phyloP scores from a whole-genome alignment of 345 rosid genomes.

The Balakata baccata region DNA sequence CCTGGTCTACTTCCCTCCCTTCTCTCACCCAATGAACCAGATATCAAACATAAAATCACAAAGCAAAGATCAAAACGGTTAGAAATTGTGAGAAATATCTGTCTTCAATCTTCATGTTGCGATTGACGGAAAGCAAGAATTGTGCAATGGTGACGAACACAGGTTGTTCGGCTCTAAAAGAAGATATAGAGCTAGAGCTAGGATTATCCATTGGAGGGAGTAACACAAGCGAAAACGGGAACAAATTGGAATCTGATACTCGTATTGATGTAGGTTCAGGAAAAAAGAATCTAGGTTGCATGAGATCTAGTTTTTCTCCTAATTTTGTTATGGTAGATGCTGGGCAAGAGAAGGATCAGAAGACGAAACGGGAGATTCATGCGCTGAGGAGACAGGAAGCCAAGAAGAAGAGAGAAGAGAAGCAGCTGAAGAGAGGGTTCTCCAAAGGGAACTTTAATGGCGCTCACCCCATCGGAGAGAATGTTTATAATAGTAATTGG shows the following conservation, averaged over 20 bases:
- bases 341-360: constrained; percentile 7
- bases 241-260: background rate
- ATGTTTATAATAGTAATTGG: background rate
- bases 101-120: background rate
- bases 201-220: constrained; percentile 58
- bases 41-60: background rate
- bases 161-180: constrained; percentile 16
- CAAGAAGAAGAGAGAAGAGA: constrained; percentile 46
- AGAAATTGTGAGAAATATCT: background rate
- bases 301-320: background rate
- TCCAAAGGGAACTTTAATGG: background rate
- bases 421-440: constrained; percentile 25
- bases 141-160: constrained; percentile 22
- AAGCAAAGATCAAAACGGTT: background rate
- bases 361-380: constrained; percentile 34
- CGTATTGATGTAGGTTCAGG: background rate
- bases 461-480: background rate
- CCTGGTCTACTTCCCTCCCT: constrained; percentile 5
- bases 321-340: background rate
- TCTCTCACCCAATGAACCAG: constrained; percentile 6
- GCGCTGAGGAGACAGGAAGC: constrained; percentile 43
- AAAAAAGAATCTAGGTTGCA: background rate
- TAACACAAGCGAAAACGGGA: constrained; percentile 25
- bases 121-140: constrained; percentile 16
- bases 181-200: constrained; percentile 50